A percentile compares a stretch with the other conserved stretches of the same genome.
Conservation (phyloP, 441 rosid species). For the Erodium trifolium region DNA sequence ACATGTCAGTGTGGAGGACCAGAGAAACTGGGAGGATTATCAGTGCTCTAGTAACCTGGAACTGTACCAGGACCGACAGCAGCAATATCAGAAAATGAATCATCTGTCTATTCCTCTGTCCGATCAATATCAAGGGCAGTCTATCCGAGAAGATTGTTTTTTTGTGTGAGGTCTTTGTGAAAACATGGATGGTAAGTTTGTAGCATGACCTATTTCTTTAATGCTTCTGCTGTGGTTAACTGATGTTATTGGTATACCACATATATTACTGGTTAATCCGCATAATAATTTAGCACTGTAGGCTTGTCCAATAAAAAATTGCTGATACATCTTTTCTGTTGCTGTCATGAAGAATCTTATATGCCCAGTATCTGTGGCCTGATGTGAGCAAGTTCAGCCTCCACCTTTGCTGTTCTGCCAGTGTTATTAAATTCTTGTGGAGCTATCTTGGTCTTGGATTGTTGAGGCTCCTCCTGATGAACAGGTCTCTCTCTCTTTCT, state of each 20-base stretch:
- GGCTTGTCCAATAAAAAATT: background rate
- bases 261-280: background rate
- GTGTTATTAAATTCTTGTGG: conserved; percentile 3
- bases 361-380: background rate
- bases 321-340: conserved; percentile 2
- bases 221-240: background rate
- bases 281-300: background rate
- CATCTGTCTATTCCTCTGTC: conserved; percentile 14
- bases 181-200: background rate
- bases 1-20: conserved; percentile 10
- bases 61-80: conserved; percentile 10
- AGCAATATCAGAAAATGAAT: conserved; percentile 7
- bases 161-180: conserved; percentile 10
- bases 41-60: conserved; percentile 7
- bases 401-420: conserved; percentile 3
- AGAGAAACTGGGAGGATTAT: conserved; percentile 16
- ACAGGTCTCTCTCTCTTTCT: background rate
- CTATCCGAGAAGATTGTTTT: conserved; percentile 4
- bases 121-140: conserved; percentile 15
- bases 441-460: conserved; percentile 3
- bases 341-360: background rate
- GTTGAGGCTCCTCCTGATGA: conserved; percentile 6
- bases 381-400: conserved; percentile 3
- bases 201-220: background rate
- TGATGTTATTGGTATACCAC: background rate